Evolutionary conservation across 106 monocot genomes (phyloP).

Genomic region (Dendrobium catenatum): DNA sequence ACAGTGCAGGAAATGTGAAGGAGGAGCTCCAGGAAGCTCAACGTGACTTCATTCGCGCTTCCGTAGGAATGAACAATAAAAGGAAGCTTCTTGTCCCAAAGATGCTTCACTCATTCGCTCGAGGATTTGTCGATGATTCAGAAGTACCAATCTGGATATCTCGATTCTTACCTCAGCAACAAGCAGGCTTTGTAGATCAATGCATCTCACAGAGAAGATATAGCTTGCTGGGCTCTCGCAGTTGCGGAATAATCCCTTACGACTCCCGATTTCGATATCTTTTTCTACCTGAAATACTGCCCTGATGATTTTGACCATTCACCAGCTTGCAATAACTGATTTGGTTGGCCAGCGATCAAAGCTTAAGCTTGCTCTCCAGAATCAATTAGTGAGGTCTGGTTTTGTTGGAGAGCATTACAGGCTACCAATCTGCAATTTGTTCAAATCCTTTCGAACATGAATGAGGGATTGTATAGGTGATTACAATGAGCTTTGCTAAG

Average conservation of each 20-base stretch:
- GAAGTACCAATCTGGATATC: slow-evolving; percentile 43
- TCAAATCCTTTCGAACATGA: not conserved
- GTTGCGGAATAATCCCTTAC: slow-evolving; percentile 46
- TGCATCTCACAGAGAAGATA: slow-evolving; percentile 33
- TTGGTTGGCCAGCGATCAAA: not conserved
- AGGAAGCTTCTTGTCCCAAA: slow-evolving; percentile 90
- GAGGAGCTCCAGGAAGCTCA: slow-evolving; percentile 71
- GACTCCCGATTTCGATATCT: slow-evolving; percentile 80
- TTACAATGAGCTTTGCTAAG: not conserved
- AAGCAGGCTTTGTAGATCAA: slow-evolving; percentile 37
- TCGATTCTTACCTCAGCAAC: slow-evolving; percentile 42
- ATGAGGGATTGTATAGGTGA: not conserved
- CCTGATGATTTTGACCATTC: not conserved
- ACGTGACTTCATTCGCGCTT: slow-evolving; percentile 66
- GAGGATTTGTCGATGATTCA: slow-evolving; percentile 30
- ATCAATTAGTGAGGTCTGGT: not conserved
- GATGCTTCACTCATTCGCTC: slow-evolving; percentile 57
- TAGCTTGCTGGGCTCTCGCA: slow-evolving; percentile 31
- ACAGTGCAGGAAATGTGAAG: slow-evolving; percentile 39
- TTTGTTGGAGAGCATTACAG: not conserved
- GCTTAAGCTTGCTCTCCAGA: not conserved
- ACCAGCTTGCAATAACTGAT: too few species aligned
- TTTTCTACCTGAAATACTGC: slow-evolving; percentile 55
- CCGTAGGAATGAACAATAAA: slow-evolving; percentile 67
- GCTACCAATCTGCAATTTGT: not conserved